Percentiles rank a stretch among this genome's conserved stretches.
These are phyloP conservation scores for Geosiphon pyriformis DNA, from an alignment of 192 early-diverging fungal genomes.

Conservation along the genomic window DNA sequence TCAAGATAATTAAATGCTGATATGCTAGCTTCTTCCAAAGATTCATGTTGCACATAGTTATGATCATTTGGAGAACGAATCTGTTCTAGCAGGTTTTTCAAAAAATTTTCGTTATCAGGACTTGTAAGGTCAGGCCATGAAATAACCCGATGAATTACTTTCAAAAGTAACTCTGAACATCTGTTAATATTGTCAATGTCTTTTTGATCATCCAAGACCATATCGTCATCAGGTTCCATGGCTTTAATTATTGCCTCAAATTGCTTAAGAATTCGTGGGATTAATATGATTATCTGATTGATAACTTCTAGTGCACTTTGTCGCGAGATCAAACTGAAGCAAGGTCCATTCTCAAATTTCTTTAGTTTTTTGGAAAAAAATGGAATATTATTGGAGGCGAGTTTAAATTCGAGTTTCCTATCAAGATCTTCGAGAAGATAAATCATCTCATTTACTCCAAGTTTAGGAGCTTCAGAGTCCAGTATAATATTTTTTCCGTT, in stretches of 20 bases:
- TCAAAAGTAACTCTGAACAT: conserved; percentile 26
- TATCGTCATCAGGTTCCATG: conserved; percentile 19
- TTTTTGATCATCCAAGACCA: conserved; percentile 19
- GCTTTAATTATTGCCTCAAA: conserved; percentile 6
- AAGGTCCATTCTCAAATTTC: conserved; percentile 11
- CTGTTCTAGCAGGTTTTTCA: conserved; percentile 12
- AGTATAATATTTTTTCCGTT: neutral
- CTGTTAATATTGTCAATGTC: neutral
- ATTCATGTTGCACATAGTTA: neutral
- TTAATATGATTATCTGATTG: conserved; percentile 23
- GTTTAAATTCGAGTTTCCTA: conserved; percentile 42
- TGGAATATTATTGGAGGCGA: conserved; percentile 27
- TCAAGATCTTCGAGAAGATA: conserved; percentile 46
- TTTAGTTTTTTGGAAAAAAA: conserved; percentile 33
- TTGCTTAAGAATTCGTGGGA: conserved; percentile 9
- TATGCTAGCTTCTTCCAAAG: conserved; percentile 21
- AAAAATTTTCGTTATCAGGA: conserved; percentile 27
- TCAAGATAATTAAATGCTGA: conserved; percentile 36
- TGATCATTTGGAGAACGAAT: neutral
- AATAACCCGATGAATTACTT: conserved; percentile 30
- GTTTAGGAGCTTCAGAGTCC: conserved; percentile 18
- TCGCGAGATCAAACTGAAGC: conserved; percentile 32
- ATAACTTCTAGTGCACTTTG: conserved; percentile 33
- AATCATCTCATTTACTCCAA: conserved; percentile 30
- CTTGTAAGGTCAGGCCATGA: conserved; percentile 34